Conservation (phyloP, 495 filamentous ascomycete genomes). For the Neurospora sp. region DNA sequence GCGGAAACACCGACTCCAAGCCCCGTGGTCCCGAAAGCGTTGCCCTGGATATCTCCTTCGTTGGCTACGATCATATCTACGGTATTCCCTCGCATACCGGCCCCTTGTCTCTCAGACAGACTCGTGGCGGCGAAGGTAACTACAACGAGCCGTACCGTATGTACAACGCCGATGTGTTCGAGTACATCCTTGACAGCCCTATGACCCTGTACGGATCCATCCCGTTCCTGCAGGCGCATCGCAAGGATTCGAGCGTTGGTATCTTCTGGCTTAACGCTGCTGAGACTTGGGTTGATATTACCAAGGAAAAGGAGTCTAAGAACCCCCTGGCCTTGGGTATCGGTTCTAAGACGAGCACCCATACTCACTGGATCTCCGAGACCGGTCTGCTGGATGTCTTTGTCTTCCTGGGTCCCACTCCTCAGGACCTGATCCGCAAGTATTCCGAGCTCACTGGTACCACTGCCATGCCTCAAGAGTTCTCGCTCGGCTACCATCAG, state of each 20-base stretch:
- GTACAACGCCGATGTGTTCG: slow-evolving; percentile 95
- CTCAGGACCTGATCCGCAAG: slow-evolving; percentile 64
- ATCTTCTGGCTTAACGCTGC: slow-evolving; percentile 99
- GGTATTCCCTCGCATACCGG: slow-evolving; percentile 93
- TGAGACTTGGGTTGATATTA: slow-evolving; percentile 94
- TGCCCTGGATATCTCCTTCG: slow-evolving; percentile 81
- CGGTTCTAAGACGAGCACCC: slow-evolving; percentile 57
- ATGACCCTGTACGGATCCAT: slow-evolving; percentile 98
- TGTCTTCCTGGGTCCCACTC: slow-evolving; percentile 81
- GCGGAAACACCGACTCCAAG: slow-evolving; percentile 87
- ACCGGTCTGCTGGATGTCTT: slow-evolving; percentile 83
- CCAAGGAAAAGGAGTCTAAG: slow-evolving; percentile 61
- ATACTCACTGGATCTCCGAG: slow-evolving; percentile 97
- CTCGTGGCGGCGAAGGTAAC: slow-evolving; percentile 74
- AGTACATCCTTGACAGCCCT: slow-evolving; percentile 90
- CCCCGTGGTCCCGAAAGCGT: slow-evolving; percentile 82
- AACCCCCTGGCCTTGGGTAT: slow-evolving; percentile 72
- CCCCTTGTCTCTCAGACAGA: slow-evolving; percentile 77
- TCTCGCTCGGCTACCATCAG: slow-evolving; percentile 89
- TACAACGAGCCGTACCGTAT: slow-evolving; percentile 89
- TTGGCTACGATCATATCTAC: slow-evolving; percentile 83
- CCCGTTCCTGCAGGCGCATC: slow-evolving; percentile 94
- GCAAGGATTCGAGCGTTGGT: slow-evolving; percentile 84
- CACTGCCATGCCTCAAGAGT: slow-evolving; percentile 80
- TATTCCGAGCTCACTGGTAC: slow-evolving; percentile 94